A percentile compares a stretch with the other conserved stretches of the same genome.
Evolutionary conservation across 805 yeast genomes (phyloP).

Genomic region (Lachancea meyersii): DNA sequence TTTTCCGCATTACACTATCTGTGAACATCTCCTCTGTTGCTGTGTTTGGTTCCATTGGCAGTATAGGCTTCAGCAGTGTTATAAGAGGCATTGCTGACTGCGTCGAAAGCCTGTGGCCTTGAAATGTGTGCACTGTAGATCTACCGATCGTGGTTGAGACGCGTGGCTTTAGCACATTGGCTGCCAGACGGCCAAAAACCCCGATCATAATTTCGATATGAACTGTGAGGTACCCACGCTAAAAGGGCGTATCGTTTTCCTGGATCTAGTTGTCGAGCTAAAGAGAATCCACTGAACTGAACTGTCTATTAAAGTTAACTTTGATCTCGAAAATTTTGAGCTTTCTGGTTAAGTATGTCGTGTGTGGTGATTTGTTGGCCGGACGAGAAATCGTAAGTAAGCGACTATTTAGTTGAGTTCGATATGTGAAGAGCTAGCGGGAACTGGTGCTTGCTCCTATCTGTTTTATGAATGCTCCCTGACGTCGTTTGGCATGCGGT

Average conservation of each 20-base stretch:
- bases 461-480: too few species aligned
- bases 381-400: too few species aligned
- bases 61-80: slow-evolving; percentile 1
- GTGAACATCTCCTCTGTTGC: slow-evolving; percentile 32
- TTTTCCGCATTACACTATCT: slow-evolving; percentile 73
- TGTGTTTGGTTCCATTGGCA: slow-evolving; percentile 1
- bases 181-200: background rate
- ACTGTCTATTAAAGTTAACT: too few species aligned
- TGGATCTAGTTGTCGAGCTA: too few species aligned
- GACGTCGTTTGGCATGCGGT: too few species aligned
- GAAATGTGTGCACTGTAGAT: slow-evolving; percentile 1
- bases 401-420: too few species aligned
- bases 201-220: background rate
- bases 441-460: too few species aligned
- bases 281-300: too few species aligned
- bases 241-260: background rate
- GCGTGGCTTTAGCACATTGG: slow-evolving; percentile 1
- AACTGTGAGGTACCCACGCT: background rate
- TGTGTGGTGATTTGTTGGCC: too few species aligned
- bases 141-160: background rate
- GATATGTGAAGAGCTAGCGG: too few species aligned
- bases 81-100: slow-evolving; percentile 1
- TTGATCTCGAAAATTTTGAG: too few species aligned
- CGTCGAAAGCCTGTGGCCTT: background rate
- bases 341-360: too few species aligned